phyloP scores from a whole-genome alignment of 495 filamentous ascomycete genomes.

The Hamigera avellanea region DNA sequence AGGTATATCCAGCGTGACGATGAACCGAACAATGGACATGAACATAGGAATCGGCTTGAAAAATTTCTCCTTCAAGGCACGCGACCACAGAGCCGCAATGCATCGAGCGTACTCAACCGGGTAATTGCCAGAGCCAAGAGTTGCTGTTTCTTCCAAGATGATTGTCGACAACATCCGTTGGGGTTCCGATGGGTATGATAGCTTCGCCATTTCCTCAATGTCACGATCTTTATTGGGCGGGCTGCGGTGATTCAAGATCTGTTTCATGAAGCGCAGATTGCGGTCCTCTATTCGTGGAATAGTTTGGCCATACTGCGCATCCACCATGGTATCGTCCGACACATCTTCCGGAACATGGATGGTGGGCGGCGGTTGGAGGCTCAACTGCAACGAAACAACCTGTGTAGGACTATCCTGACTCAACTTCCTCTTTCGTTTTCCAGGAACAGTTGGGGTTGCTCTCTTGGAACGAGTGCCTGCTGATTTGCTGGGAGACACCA shows the following conservation, averaged over 20 bases:
- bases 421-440: constrained; percentile 51
- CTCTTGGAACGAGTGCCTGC: constrained; percentile 35
- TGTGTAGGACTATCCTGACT: constrained; percentile 43
- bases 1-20: constrained; percentile 38
- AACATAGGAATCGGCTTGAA: constrained; percentile 48
- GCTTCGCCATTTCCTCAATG: constrained; percentile 38
- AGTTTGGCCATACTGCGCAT: constrained; percentile 1
- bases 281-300: not conserved
- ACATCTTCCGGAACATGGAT: constrained; percentile 12
- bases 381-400: constrained; percentile 34
- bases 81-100: constrained; percentile 49
- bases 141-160: constrained; percentile 41
- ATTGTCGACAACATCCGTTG: constrained; percentile 42
- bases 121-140: constrained; percentile 32
- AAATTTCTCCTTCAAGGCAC: constrained; percentile 47
- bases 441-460: constrained; percentile 44
- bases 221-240: constrained; percentile 35
- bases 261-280: constrained; percentile 38
- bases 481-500: constrained; percentile 46
- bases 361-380: constrained; percentile 21
- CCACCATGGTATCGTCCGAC: constrained; percentile 10
- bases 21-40: constrained; percentile 40
- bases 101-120: constrained; percentile 39
- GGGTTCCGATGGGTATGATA: constrained; percentile 44
- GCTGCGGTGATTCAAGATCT: constrained; percentile 45